Percentiles rank a stretch among this genome's conserved stretches.
These are phyloP conservation scores for Fusarium paranaense DNA, from an alignment of 2,329 filamentous ascomycete species.

Conservation along the genomic window DNA sequence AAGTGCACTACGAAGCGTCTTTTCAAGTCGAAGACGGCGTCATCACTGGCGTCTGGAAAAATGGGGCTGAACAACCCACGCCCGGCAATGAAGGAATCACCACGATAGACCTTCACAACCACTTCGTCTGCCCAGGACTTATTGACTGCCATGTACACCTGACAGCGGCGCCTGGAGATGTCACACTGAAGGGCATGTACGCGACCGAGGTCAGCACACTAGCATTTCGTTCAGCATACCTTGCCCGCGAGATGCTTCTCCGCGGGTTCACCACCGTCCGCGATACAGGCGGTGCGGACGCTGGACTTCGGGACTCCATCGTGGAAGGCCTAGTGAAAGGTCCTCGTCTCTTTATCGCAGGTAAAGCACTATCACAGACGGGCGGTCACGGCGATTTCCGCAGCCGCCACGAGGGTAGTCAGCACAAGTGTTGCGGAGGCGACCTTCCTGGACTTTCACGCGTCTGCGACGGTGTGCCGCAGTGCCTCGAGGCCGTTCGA, in stretches of 20 bases:
- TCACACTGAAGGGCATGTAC: neutral
- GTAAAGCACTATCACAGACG: neutral
- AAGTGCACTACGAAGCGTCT: neutral
- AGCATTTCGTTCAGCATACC: neutral
- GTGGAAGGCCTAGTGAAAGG: neutral
- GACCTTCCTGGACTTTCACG: neutral
- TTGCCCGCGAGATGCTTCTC: neutral
- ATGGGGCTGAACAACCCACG: neutral
- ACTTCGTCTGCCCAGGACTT: neutral
- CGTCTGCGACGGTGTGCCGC: neutral
- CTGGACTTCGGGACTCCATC: neutral
- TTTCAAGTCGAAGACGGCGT: neutral
- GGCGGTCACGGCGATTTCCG: neutral
- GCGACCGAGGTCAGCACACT: neutral
- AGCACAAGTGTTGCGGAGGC: neutral
- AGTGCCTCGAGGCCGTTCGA: neutral
- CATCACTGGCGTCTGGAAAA: neutral
- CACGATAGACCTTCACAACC: neutral
- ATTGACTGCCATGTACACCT: neutral
- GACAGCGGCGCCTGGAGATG: neutral
- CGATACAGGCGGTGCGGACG: neutral
- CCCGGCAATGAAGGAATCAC: neutral
- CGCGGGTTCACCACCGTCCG: neutral
- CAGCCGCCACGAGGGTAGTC: neutral
- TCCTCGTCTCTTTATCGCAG: neutral